phyloP scores from a whole-genome alignment of 1,284 basidiomycete species.

The Jaminaea rosea region DNA sequence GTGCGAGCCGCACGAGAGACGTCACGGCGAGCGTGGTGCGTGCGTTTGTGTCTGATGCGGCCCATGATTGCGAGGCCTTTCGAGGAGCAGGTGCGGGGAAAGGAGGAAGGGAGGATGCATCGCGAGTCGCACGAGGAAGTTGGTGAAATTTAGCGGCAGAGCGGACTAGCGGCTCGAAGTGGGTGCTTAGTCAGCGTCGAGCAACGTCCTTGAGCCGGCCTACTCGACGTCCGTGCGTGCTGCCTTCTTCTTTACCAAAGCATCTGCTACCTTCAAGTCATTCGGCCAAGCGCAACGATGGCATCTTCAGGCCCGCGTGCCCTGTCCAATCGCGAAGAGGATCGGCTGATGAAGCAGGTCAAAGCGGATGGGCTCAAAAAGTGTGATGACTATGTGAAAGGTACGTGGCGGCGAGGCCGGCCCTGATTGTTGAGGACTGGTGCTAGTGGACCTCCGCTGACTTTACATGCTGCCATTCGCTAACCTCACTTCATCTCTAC shows the following conservation, averaged over 20 bases:
- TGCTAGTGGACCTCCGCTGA: neutral
- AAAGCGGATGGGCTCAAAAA: conserved; percentile 68
- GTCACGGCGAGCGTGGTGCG: conserved; percentile 43
- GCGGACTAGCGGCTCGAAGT: too few relatives aligned
- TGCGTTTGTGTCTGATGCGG: conserved; percentile 41
- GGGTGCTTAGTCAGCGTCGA: too few relatives aligned
- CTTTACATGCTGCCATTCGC: neutral
- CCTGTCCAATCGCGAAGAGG: conserved; percentile 77
- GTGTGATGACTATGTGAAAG: conserved; percentile 68
- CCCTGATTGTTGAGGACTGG: neutral
- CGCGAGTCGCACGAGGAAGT: too few relatives aligned
- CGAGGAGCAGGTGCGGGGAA: too few relatives aligned
- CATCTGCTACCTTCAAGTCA: too few relatives aligned
- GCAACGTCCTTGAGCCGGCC: too few relatives aligned
- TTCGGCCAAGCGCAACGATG: too few relatives aligned
- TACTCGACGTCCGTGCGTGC: too few relatives aligned
- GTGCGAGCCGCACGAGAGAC: conserved; percentile 42
- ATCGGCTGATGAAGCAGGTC: conserved; percentile 69
- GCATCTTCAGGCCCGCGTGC: conserved; percentile 46
- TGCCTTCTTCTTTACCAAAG: too few relatives aligned
- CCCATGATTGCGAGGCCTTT: conserved; percentile 35
- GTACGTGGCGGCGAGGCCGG: conserved; percentile 48
- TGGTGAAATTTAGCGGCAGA: too few relatives aligned
- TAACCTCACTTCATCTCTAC: neutral
- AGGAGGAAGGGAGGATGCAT: too few relatives aligned